phyloP scores from a whole-genome alignment of 495 filamentous ascomycete species.

The Hypoxylon fragiforme region DNA sequence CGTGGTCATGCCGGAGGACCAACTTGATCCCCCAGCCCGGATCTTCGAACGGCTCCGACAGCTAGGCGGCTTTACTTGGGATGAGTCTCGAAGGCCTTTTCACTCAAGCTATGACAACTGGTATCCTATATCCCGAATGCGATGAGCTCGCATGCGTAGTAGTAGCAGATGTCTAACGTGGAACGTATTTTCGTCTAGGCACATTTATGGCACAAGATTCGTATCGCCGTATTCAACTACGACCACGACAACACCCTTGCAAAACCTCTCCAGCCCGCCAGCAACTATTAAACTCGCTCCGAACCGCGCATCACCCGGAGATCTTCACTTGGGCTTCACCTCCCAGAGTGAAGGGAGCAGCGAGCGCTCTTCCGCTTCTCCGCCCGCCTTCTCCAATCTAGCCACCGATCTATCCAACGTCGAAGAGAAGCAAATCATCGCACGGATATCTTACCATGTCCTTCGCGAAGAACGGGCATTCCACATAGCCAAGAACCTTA shows the following conservation, averaged over 20 bases:
- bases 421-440: constrained; percentile 62
- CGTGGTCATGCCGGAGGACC: constrained; percentile 58
- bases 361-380: constrained; percentile 44
- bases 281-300: constrained; percentile 35
- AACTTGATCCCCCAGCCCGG: constrained; percentile 67
- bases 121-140: constrained; percentile 32
- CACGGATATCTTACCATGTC: constrained; percentile 75
- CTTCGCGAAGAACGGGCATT: constrained; percentile 83
- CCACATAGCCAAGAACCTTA: constrained; percentile 72
- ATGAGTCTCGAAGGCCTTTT: constrained; percentile 68
- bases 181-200: constrained; percentile 36
- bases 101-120: constrained; percentile 86
- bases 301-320: constrained; percentile 41
- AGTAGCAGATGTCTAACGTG: constrained; percentile 26
- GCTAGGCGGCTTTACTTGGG: constrained; percentile 75
- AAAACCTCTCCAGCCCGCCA: constrained; percentile 38
- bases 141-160: constrained; percentile 12
- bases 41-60: constrained; percentile 74
- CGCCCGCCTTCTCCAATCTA: constrained; percentile 29
- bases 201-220: constrained; percentile 52
- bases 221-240: constrained; percentile 46
- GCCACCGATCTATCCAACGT: constrained; percentile 41
- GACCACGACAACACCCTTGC: constrained; percentile 28
- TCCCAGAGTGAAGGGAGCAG: constrained; percentile 43
- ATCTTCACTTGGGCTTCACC: constrained; percentile 32